Evolutionary conservation across 2,329 filamentous ascomycete genomes (phyloP).

Genomic region (Grosmannia huntii): DNA sequence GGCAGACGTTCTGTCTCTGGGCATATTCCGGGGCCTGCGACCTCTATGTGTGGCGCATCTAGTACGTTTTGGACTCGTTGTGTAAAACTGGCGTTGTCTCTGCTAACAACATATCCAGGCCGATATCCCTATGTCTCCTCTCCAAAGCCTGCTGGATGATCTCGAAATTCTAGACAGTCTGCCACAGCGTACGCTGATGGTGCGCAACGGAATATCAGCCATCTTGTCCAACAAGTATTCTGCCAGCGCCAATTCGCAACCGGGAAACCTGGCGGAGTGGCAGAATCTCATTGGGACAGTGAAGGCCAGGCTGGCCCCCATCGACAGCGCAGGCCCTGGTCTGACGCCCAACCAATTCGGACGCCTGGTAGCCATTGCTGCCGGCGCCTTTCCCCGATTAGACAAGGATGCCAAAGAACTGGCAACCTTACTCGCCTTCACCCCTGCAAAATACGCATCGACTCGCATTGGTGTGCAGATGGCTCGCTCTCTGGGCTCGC

Average conservation of each 20-base stretch:
- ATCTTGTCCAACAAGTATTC: conserved; percentile 15
- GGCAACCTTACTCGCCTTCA: conserved; percentile 14
- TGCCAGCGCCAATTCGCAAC: conserved; percentile 7
- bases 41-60: conserved; percentile 15
- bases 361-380: conserved; percentile 16
- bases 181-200: conserved; percentile 5
- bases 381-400: conserved; percentile 19
- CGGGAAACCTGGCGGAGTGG: conserved; percentile 16
- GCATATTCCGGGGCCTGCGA: conserved; percentile 19
- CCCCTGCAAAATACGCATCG: conserved; percentile 12
- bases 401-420: conserved; percentile 22
- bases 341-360: conserved; percentile 10
- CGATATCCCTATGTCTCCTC: conserved; percentile 4
- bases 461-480: conserved; percentile 22
- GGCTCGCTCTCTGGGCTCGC: conserved; percentile 27
- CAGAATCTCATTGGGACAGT: conserved; percentile 5
- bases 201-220: conserved; percentile 12
- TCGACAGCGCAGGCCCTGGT: neutral
- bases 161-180: conserved; percentile 6
- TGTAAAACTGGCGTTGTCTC: neutral
- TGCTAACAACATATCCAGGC: conserved; percentile 11
- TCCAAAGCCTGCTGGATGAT: conserved; percentile 9
- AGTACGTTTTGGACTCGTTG: conserved; percentile 10
- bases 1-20: conserved; percentile 14
- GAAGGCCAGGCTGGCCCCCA: neutral